A percentile compares a stretch with the other conserved stretches of the same genome.
These are phyloP conservation scores for Yamagishiella unicocca DNA, from an alignment of 139 green algal genomes.

Conservation along the genomic window DNA sequence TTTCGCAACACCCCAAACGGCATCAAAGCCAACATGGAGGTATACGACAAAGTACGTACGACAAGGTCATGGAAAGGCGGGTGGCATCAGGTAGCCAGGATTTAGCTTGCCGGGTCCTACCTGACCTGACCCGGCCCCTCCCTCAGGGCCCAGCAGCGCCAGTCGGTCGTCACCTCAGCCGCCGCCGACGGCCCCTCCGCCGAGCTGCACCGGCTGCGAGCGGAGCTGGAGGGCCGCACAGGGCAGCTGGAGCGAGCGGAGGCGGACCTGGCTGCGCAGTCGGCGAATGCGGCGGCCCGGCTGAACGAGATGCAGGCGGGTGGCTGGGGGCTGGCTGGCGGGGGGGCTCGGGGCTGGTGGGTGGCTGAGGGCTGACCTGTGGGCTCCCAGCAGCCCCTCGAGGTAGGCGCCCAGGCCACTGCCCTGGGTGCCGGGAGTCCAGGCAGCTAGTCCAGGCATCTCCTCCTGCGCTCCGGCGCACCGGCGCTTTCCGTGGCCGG, in stretches of 20 bases:
- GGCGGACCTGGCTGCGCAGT: conserved; percentile 26
- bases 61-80: too few relatives aligned
- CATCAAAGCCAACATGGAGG: too few relatives aligned
- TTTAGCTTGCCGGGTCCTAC: too few relatives aligned
- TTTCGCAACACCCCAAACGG: too few relatives aligned
- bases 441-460: too few relatives aligned
- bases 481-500: too few relatives aligned
- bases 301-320: conserved; percentile 35
- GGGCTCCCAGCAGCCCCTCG: too few relatives aligned
- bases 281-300: background rate
- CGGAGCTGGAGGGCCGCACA: conserved; percentile 30
- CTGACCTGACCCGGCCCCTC: background rate
- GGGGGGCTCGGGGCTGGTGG: background rate
- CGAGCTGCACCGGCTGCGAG: conserved; percentile 22
- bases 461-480: too few relatives aligned
- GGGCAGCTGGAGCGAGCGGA: conserved; percentile 13
- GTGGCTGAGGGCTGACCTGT: background rate
- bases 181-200: background rate
- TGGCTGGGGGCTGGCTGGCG: background rate
- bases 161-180: conserved; percentile 8
- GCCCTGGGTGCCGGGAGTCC: too few relatives aligned
- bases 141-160: conserved; percentile 35
- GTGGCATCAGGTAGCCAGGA: too few relatives aligned
- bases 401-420: too few relatives aligned
- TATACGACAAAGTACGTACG: too few relatives aligned